A percentile compares a stretch with the other conserved stretches of the same genome.
Evolutionary conservation across 2,329 filamentous ascomycete species (phyloP).

Genomic region (Dactylonectria estremocensis): DNA sequence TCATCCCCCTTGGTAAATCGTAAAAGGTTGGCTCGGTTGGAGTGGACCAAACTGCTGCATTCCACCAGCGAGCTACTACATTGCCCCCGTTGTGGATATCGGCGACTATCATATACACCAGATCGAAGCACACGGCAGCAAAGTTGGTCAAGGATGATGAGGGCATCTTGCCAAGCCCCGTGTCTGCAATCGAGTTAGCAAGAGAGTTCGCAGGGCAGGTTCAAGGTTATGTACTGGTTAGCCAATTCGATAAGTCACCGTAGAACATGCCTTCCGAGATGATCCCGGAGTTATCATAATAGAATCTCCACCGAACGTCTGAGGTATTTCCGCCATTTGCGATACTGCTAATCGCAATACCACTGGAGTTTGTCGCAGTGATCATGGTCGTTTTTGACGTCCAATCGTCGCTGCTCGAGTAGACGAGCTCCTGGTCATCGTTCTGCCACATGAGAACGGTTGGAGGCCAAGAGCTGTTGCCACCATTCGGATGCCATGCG

Average conservation of each 20-base stretch:
- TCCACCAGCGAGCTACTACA: constrained; percentile 7
- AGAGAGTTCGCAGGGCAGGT: too few species aligned
- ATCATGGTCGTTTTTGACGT: not conserved
- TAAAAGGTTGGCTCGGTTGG: not conserved
- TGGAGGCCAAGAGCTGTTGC: not conserved
- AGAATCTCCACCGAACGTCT: not conserved
- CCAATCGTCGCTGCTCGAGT: not conserved
- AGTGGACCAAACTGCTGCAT: not conserved
- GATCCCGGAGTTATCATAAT: constrained; percentile 9
- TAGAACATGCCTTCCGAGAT: not conserved
- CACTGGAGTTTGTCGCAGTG: not conserved
- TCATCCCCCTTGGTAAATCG: not conserved
- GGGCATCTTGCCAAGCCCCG: not conserved
- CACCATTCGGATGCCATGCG: constrained; percentile 10
- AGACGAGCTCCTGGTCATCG: not conserved
- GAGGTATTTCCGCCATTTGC: not conserved
- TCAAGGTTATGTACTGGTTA: not conserved
- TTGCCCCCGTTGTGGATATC: constrained; percentile 1
- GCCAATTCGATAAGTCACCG: not conserved
- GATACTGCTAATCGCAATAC: constrained; percentile 5
- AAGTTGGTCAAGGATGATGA: not conserved
- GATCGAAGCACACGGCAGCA: constrained; percentile 3
- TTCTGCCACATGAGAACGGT: constrained; percentile 12
- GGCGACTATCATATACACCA: not conserved
- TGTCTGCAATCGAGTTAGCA: not conserved